A percentile compares a stretch with the other conserved stretches of the same genome.
These are phyloP conservation scores for Solanum chiquidenum DNA, from an alignment of 257 asterid species.

Conservation along the genomic window DNA sequence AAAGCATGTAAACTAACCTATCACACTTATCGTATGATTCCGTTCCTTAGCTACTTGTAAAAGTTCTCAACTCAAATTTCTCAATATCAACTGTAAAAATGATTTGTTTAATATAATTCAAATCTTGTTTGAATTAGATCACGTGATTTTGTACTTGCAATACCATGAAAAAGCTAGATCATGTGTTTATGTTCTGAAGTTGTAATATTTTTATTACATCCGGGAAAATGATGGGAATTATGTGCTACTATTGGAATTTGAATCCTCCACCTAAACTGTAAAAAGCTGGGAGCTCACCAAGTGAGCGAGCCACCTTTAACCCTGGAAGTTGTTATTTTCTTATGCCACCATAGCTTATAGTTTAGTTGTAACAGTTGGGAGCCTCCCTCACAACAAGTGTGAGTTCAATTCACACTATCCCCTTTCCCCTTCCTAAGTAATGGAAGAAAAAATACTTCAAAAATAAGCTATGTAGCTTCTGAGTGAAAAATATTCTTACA, in stretches of 20 bases:
- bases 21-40: neutral
- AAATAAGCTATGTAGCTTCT: neutral
- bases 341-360: neutral
- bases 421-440: neutral
- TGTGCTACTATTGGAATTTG: neutral
- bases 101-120: neutral
- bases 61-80: neutral
- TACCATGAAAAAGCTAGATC: neutral
- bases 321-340: neutral
- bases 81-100: neutral
- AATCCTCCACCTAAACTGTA: neutral
- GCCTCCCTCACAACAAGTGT: neutral
- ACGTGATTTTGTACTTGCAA: neutral
- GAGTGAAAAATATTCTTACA: neutral
- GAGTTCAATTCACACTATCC: neutral
- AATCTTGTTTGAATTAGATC: neutral
- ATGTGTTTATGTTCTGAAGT: neutral
- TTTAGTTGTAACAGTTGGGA: neutral
- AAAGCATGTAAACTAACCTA: neutral
- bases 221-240: neutral
- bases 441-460: neutral
- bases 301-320: neutral
- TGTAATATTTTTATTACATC: neutral
- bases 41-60: neutral
- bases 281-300: neutral